These are phyloP conservation scores for Gaeumannomyces sp. DNA, from an alignment of 2,329 filamentous ascomycete species.

Conservation along the genomic window DNA sequence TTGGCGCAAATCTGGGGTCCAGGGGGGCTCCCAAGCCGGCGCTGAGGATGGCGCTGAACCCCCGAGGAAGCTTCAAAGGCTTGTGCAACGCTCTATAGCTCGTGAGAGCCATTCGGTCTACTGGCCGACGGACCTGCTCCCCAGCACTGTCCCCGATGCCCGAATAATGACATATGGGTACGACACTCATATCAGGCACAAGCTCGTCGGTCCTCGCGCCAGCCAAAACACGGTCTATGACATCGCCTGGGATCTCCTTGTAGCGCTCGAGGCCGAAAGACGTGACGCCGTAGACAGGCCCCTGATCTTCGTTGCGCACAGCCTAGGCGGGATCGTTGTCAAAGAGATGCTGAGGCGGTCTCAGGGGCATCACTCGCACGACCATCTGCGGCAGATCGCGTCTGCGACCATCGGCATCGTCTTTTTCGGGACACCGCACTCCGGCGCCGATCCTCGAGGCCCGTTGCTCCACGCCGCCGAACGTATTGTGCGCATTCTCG, in stretches of 20 bases:
- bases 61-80: neutral
- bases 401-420: constrained; percentile 20
- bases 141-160: constrained; percentile 16
- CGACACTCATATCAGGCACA: constrained; percentile 22
- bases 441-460: constrained; percentile 20
- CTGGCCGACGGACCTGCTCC: constrained; percentile 22
- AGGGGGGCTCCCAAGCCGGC: neutral
- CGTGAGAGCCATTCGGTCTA: constrained; percentile 11
- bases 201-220: constrained; percentile 14
- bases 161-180: constrained; percentile 25
- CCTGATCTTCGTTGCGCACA: constrained; percentile 25
- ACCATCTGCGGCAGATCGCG: constrained; percentile 14
- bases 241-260: constrained; percentile 27
- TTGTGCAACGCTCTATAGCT: neutral
- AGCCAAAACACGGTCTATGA: constrained; percentile 25
- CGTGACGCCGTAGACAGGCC: constrained; percentile 17
- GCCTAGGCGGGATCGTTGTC: constrained; percentile 13
- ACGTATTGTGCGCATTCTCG: constrained; percentile 18
- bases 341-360: constrained; percentile 20
- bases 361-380: constrained; percentile 7
- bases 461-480: constrained; percentile 18
- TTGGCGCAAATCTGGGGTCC: neutral
- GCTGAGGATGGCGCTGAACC: neutral
- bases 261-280: constrained; percentile 23
- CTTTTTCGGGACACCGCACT: constrained; percentile 29